Evolutionary conservation across 805 yeast genomes (phyloP), one percentile per base, ranked within the genome.

Genomic region (Monosporozyma unispora): DNA sequence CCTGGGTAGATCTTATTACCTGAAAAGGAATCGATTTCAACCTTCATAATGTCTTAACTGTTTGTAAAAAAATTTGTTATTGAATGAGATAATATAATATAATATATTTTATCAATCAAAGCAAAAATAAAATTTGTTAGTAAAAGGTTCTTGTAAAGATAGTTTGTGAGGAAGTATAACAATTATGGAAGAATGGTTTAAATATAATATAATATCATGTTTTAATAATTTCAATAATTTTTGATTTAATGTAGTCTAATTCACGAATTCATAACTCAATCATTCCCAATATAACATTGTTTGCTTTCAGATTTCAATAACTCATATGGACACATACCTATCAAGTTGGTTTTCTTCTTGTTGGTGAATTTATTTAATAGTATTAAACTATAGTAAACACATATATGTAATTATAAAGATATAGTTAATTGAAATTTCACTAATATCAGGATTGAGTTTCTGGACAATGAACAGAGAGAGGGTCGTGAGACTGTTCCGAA

Each of bases 1-100:
- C 99, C 99, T 81, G 99, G 99, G 95, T 91, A 93, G 83, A 93
- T 91, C 81, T 91, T 93, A 71, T 91, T 78, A 77, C 99, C 99
- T 70, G 99, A 91, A 82, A 93, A 93, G 73, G 98, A 87, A 78
- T 93, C 98, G 80, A 91, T 80, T 86, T 93, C 99, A 78, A 93
- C 87, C 96, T 93, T 93, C 99, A 93, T 93, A 40, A 40, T 50
- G 43, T 48, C 41, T 53, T 28, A 27, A 37, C 50, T 48, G 23
- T 44, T 7, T 6, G 11, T 1, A 39, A 21, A 21, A 31, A 14
- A 12, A 3, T 23, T 28, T n/a, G 11, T 23, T 22, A 23, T 10
- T 37, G 14, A n/a, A n/a, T n/a, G n/a, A n/a, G n/a, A n/a, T n/a
- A n/a, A 28, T 41, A 22, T 41, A n/a, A 41, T 31, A 7, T 4